These are phyloP conservation scores for Heliosperma pusillum DNA, from an alignment of 148 eudicot genomes.

Conservation along the genomic window DNA sequence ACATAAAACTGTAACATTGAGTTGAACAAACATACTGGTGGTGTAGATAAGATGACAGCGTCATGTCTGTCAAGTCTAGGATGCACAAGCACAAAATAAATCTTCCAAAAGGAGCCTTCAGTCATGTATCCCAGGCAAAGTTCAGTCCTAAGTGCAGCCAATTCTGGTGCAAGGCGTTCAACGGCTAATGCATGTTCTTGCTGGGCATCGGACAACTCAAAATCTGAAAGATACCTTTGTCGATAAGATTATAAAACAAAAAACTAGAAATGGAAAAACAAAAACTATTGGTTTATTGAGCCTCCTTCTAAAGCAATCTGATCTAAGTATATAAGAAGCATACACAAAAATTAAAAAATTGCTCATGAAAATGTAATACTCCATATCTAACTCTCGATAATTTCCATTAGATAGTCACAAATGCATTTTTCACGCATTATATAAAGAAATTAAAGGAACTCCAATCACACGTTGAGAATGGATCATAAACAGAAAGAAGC, in stretches of 20 bases:
- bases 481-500: neutral
- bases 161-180: conserved; percentile 78
- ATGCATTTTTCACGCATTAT: neutral
- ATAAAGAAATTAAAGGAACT: neutral
- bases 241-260: neutral
- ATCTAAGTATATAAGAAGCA: neutral
- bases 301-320: neutral
- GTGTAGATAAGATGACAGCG: conserved; percentile 74
- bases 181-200: conserved; percentile 95
- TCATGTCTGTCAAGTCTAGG: conserved; percentile 66
- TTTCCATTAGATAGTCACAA: neutral
- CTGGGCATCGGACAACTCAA: conserved; percentile 88
- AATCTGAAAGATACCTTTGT: conserved; percentile 41
- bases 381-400: neutral
- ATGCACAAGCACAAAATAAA: conserved; percentile 86
- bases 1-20: neutral
- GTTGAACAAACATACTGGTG: conserved; percentile 51
- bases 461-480: neutral
- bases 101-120: conserved; percentile 88
- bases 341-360: neutral
- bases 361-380: neutral
- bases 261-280: neutral
- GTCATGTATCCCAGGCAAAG: conserved; percentile 92
- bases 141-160: conserved; percentile 81
- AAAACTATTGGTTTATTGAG: neutral